These are phyloP conservation scores for Macrolepiota dolichaula DNA, from an alignment of 768 basidiomycete species.

Conservation along the genomic window DNA sequence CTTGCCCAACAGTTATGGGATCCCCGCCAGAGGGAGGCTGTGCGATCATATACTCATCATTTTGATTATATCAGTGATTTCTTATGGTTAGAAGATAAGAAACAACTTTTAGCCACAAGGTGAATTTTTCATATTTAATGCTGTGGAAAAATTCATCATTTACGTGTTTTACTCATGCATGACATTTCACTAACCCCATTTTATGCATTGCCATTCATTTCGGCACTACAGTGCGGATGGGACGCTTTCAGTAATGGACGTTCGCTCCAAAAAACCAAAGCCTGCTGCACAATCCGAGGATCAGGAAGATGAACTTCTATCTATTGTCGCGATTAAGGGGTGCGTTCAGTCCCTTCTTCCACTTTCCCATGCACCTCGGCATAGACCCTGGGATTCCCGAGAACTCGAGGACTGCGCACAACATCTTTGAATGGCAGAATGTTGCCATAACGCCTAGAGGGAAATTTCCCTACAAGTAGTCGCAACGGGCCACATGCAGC, in stretches of 20 bases:
- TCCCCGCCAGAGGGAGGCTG: slow-evolving; percentile 60
- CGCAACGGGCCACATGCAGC: background rate
- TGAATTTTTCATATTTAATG: slow-evolving; percentile 26
- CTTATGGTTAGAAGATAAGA: slow-evolving; percentile 79
- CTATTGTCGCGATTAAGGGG: slow-evolving; percentile 83
- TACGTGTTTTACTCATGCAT: background rate
- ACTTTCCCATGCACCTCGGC: background rate
- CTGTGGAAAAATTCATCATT: background rate
- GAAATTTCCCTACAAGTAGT: background rate
- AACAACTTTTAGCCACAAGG: slow-evolving; percentile 87
- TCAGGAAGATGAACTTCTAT: slow-evolving; percentile 92
- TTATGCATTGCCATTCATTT: slow-evolving; percentile 5
- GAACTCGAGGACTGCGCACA: background rate
- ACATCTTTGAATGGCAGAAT: background rate
- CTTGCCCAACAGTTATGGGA: slow-evolving; percentile 76
- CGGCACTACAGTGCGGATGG: slow-evolving; percentile 73
- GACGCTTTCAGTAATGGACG: slow-evolving; percentile 88
- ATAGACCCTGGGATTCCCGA: background rate
- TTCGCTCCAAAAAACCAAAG: slow-evolving; percentile 74
- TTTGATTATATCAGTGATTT: slow-evolving; percentile 96
- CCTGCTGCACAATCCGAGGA: slow-evolving; percentile 88
- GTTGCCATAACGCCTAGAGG: background rate
- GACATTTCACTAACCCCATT: slow-evolving; percentile 7
- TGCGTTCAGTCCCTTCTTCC: slow-evolving; percentile 28
- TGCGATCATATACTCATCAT: slow-evolving; percentile 78